A percentile compares a stretch with the other conserved stretches of the same genome.
Evolutionary conservation across 192 early-diverging fungal genomes (phyloP).

Genomic region (Backusella sp.): DNA sequence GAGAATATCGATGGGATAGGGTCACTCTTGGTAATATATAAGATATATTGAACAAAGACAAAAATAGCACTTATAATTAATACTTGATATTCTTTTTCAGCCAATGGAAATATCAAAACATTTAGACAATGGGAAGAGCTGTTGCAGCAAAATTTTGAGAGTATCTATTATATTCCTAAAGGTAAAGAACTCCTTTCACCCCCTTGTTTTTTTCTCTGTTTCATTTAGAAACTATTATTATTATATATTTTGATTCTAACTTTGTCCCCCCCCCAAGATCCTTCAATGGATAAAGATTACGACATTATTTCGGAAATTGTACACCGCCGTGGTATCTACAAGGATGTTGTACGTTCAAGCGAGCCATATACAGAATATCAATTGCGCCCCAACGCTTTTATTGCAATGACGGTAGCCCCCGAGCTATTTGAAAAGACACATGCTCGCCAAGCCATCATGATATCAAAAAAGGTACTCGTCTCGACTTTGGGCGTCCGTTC

Average conservation of each 20-base stretch:
- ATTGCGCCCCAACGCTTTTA: conserved; percentile 85
- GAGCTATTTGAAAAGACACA: conserved; percentile 87
- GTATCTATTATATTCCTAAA: conserved; percentile 84
- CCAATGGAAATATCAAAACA: conserved; percentile 43
- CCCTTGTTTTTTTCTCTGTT: neutral
- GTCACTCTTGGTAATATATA: conserved; percentile 29
- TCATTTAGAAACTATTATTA: neutral
- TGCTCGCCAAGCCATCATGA: conserved; percentile 64
- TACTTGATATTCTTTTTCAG: neutral
- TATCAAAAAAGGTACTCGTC: conserved; percentile 64
- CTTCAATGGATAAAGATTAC: conserved; percentile 60
- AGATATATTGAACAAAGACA: neutral
- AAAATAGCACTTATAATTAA: neutral
- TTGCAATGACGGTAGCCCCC: conserved; percentile 93
- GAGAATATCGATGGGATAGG: conserved; percentile 38
- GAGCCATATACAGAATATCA: conserved; percentile 85
- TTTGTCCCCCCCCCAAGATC: conserved; percentile 41
- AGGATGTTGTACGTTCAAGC: conserved; percentile 76
- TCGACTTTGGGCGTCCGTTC: conserved; percentile 94
- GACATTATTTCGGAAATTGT: conserved; percentile 60
- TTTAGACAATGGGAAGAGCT: conserved; percentile 79
- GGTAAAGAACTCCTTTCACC: conserved; percentile 35
- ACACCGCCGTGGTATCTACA: conserved; percentile 91
- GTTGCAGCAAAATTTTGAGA: conserved; percentile 82
- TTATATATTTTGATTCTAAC: neutral